phyloP scores from a whole-genome alignment of 441 rosid genomes.

The Sinapis alba region DNA sequence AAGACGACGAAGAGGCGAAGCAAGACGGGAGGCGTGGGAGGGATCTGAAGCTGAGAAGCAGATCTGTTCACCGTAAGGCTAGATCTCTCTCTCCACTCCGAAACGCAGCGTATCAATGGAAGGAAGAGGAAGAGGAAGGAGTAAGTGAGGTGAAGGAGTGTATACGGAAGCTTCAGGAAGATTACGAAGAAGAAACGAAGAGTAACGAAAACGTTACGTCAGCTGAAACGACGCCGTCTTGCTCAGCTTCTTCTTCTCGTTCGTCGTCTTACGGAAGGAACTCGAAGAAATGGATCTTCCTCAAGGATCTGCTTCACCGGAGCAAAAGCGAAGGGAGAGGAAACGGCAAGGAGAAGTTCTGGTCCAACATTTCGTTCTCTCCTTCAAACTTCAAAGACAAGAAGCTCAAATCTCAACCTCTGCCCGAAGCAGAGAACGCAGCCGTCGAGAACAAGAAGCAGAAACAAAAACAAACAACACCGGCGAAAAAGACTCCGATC shows the following conservation, averaged over 20 bases:
- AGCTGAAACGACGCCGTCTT: conserved; percentile 50
- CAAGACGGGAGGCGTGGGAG: conserved; percentile 52
- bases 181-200: conserved; percentile 24
- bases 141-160: conserved; percentile 28
- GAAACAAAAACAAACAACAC: conserved; percentile 25
- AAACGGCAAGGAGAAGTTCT: conserved; percentile 70
- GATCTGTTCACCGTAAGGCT: conserved; percentile 72
- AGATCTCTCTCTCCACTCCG: conserved; percentile 93
- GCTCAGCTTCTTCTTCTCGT: conserved; percentile 78
- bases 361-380: conserved; percentile 82
- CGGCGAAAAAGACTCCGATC: conserved; percentile 26
- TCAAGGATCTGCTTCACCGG: conserved; percentile 80
- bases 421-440: conserved; percentile 21
- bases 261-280: conserved; percentile 90
- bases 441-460: conserved; percentile 17
- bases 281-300: conserved; percentile 94
- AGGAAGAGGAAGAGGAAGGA: conserved; percentile 3
- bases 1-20: conserved; percentile 36
- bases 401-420: conserved; percentile 38
- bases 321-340: conserved; percentile 97
- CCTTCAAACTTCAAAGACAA: conserved; percentile 75
- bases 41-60: conserved; percentile 66
- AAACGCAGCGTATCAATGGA: conserved; percentile 51
- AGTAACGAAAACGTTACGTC: conserved; percentile 35
- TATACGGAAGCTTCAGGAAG: conserved; percentile 27